Evolutionary conservation across 768 basidiomycete genomes (phyloP).

Genomic region (Lentinula detonsa): DNA sequence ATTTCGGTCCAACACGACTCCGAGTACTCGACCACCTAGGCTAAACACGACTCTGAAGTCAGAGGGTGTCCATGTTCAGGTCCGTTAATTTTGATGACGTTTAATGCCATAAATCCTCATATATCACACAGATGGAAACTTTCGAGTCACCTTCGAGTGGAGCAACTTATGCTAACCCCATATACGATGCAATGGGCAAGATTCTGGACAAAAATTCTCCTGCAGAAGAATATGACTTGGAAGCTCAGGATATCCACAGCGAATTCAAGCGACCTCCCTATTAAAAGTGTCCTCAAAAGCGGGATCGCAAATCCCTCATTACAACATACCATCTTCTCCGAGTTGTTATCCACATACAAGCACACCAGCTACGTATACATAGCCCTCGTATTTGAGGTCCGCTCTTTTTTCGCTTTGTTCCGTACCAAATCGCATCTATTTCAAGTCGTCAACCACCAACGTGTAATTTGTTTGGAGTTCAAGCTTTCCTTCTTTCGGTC

Average conservation of each 20-base stretch:
- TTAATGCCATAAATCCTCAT: background rate
- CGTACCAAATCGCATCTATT: too few relatives aligned
- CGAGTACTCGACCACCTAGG: slow-evolving; percentile 1
- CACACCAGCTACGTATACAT: background rate
- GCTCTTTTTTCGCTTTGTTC: background rate
- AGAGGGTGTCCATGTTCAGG: slow-evolving; percentile 11
- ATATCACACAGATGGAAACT: slow-evolving; percentile 7
- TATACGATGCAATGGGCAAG: slow-evolving; percentile 11
- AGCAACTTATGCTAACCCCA: background rate
- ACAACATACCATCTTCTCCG: background rate
- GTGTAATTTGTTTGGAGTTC: background rate
- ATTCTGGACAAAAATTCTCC: background rate
- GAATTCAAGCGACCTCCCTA: slow-evolving; percentile 10
- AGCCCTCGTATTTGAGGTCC: background rate
- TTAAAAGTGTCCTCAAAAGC: background rate
- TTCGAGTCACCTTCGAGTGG: slow-evolving; percentile 9
- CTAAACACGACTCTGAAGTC: slow-evolving; percentile 3
- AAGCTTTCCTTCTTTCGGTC: background rate
- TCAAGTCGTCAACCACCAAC: background rate
- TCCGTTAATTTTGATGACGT: background rate
- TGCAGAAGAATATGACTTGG: slow-evolving; percentile 7
- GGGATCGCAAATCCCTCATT: background rate
- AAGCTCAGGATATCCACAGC: slow-evolving; percentile 7
- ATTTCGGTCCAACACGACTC: slow-evolving; percentile 3
- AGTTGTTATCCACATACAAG: background rate